Base-by-base conservation (phyloP, 345 rosid genomes). In the Syzygium grande region DNA sequence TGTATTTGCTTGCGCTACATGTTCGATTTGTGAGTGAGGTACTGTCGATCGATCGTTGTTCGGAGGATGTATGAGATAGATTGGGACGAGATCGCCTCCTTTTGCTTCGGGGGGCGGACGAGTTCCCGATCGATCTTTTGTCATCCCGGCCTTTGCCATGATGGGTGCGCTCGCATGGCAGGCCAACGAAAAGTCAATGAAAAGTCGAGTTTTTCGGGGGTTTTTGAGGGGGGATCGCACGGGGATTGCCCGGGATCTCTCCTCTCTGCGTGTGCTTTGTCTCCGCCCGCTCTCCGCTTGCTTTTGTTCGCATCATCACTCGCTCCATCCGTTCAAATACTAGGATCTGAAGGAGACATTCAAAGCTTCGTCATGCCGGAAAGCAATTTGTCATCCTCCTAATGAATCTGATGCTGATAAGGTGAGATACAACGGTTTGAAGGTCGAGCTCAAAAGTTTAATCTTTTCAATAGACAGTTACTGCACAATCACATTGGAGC, bases 151-250 rank as follows among this genome's bases (percentile, higher is more conserved):
- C 97, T 95, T 95, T 95, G 98, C 97, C 96, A 94, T 94, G 95
- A 41, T 95, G 91, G 98, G 98, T 95, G 98, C 96, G 98, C 98
- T 95, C 93, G 98, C 95, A 92, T 95, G 98, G 98, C 97, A 92
- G 98, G 97, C 94, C 98, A 91, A 87, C 80, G 12, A 43, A 65
- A 90, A 61, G 89, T 89, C 91, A 94, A 94, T 92, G 93, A 94
- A 94, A 92, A 79, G 63, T 77, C 4, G 1, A 56, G 80, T 90
- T 93, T 91, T 88, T 91, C 23, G 63, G 53, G 85, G 93, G 86
- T 90, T 89, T 84, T 84, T 3, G 96, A 93, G 97, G 92, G 95
- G 97, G 92, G 98, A 86, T 93, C 98, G 98, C 96, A 95, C 94
- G 95, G 95, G 94, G 89, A 9, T 93, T 92, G 91, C 95, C 95